Base-by-base conservation (phyloP, 306 rosid genomes). In the Trifolium pratense region DNA sequence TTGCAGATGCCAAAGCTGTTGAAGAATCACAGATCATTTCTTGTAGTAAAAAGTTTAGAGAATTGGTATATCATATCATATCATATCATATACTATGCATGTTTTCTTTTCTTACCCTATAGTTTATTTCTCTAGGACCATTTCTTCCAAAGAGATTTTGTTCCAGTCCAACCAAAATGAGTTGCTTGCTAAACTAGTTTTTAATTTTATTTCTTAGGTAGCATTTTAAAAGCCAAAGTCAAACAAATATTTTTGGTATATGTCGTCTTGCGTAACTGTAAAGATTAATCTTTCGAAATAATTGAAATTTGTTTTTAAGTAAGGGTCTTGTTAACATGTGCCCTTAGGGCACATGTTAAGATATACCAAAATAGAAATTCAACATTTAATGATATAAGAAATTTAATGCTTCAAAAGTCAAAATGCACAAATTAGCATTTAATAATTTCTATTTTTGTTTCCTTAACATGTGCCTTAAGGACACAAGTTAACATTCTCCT, bases 61-160 rank as follows among this genome's bases (percentile, higher is more conserved):
- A 39, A 63, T 17, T 64, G 57, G 26, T 32, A 7, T 31, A 48
- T 46, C 61, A 66, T 75, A 16, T 73, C 49, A 26, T 42, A 53
- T 59, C 43, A 20, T 21, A 53, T 71, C 21, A 15, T 31, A n/a
- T n/a, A n/a, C n/a, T n/a, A n/a, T 57, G 68, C 53, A 29, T 37
- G n/a, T 20, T 4, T 10, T 48, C 2, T 49, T 36, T 70, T 52
- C 37, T 52, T 40, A 4, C 15, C 39, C 26, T 57, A 58, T 66
- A 67, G 43, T 79, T 60, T 67, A 75, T 80, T 67, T 40, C 18
- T 55, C 21, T 73, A 6, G 10, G 87, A 84, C 87, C 75, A 76
- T 48, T 84, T 84, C 84, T 36, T 17, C 62, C 68, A 48, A 14
- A 18, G 25, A 31, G 5, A 10, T 14, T 61, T 68, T 79, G 70